A percentile compares a stretch with the other conserved stretches of the same genome.
Conservation (phyloP, 176 grass and related monocot species). For the Oryza brachyantha region DNA sequence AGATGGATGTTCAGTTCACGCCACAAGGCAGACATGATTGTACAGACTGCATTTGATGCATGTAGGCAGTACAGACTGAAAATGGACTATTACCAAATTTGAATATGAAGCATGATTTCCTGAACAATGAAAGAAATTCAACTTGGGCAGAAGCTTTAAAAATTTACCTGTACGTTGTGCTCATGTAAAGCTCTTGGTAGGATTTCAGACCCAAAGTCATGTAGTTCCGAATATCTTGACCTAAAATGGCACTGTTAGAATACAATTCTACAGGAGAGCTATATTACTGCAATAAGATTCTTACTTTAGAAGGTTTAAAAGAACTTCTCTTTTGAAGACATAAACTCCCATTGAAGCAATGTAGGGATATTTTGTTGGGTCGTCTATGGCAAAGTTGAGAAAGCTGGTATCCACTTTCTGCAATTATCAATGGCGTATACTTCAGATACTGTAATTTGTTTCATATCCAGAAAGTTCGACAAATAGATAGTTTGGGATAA, state of each 20-base stretch:
- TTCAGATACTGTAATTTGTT: background rate
- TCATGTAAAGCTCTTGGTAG: constrained; percentile 63
- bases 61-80: background rate
- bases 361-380: constrained; percentile 50
- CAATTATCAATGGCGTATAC: background rate
- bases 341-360: constrained; percentile 85
- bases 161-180: constrained; percentile 58
- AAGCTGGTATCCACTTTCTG: constrained; percentile 55
- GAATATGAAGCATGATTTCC: background rate
- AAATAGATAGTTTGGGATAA: background rate
- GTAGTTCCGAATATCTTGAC: constrained; percentile 62
- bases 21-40: background rate
- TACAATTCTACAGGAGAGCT: background rate
- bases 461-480: background rate
- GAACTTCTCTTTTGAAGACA: constrained; percentile 66
- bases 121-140: background rate
- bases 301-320: constrained; percentile 71
- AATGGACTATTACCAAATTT: background rate
- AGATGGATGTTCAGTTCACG: background rate
- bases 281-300: background rate
- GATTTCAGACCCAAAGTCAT: constrained; percentile 84
- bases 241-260: constrained; percentile 32
- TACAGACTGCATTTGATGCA: constrained; percentile 5
- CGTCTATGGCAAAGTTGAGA: constrained; percentile 37
- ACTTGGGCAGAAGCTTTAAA: background rate